phyloP scores from a whole-genome alignment of 768 basidiomycete genomes.

The Panus rudis region DNA sequence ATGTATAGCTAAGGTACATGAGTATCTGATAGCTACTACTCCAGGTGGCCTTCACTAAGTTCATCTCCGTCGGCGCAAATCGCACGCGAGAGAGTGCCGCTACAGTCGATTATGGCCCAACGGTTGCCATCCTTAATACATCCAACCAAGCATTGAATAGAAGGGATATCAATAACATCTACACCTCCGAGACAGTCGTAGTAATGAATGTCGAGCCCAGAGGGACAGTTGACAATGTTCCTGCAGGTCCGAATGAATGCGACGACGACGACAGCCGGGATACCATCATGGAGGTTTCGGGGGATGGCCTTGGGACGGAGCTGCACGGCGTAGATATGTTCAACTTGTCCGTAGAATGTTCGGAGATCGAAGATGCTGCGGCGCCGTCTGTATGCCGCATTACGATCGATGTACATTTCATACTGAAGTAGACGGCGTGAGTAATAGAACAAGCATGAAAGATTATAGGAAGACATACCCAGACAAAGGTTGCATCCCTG shows the following conservation, averaged over 20 bases:
- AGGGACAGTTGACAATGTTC: neutral
- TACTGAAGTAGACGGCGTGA: slow-evolving; percentile 19
- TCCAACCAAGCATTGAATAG: slow-evolving; percentile 21
- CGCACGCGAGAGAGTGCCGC: neutral
- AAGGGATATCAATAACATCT: slow-evolving; percentile 4
- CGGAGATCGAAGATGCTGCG: neutral
- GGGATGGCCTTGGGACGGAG: neutral
- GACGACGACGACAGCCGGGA: neutral
- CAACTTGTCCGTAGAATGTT: slow-evolving; percentile 29
- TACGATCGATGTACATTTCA: slow-evolving; percentile 24
- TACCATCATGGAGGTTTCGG: neutral
- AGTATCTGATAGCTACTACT: too few relatives aligned
- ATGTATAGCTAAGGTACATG: too few relatives aligned
- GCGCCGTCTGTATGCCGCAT: slow-evolving; percentile 10
- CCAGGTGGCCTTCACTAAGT: too few relatives aligned
- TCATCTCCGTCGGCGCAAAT: neutral
- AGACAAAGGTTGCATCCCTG: slow-evolving; percentile 27
- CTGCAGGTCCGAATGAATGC: neutral
- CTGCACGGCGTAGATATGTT: slow-evolving; percentile 22
- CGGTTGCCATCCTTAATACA: slow-evolving; percentile 11
- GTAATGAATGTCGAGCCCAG: neutral
- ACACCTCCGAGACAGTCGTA: neutral
- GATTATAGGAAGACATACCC: slow-evolving; percentile 17
- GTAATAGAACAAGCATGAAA: neutral
- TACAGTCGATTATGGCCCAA: slow-evolving; percentile 21